phyloP scores from a whole-genome alignment of 73 alveolate species.

The Blepharisma japonicum region DNA sequence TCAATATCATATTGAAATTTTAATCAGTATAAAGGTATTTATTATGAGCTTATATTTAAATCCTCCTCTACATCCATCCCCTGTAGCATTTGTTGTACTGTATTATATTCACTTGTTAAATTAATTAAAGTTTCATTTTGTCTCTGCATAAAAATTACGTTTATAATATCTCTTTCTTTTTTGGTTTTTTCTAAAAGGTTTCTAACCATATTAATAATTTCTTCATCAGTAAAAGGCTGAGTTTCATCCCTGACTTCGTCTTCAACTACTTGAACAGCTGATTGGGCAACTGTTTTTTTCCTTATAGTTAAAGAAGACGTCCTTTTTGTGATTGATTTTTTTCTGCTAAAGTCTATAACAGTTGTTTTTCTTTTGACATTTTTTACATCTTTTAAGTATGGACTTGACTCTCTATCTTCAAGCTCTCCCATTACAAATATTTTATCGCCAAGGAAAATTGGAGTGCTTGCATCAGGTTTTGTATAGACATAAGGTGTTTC shows the following conservation, averaged over 20 bases:
- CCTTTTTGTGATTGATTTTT: neutral
- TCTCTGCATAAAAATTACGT: neutral
- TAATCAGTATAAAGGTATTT: too few species aligned
- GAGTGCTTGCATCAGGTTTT: slow-evolving; percentile 34
- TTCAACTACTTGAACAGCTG: neutral
- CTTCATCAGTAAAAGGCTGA: neutral
- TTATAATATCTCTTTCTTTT: slow-evolving; percentile 22
- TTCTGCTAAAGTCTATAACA: neutral
- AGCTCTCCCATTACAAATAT: slow-evolving; percentile 17
- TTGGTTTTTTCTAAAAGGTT: slow-evolving; percentile 7
- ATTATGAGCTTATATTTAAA: too few species aligned
- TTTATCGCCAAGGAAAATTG: slow-evolving; percentile 19
- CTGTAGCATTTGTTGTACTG: neutral
- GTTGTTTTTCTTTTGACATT: neutral
- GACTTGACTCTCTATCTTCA: neutral
- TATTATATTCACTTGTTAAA: neutral
- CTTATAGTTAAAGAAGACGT: neutral
- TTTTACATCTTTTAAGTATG: neutral
- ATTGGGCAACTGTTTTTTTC: neutral
- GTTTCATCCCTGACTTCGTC: neutral
- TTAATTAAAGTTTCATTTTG: slow-evolving; percentile 15
- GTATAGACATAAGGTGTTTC: slow-evolving; percentile 38
- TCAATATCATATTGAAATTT: too few species aligned
- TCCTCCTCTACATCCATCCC: neutral
- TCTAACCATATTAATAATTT: neutral